Evolutionary conservation across 768 basidiomycete species (phyloP), one percentile per base, ranked within the genome.

Genomic region (Tulasnella sp.): DNA sequence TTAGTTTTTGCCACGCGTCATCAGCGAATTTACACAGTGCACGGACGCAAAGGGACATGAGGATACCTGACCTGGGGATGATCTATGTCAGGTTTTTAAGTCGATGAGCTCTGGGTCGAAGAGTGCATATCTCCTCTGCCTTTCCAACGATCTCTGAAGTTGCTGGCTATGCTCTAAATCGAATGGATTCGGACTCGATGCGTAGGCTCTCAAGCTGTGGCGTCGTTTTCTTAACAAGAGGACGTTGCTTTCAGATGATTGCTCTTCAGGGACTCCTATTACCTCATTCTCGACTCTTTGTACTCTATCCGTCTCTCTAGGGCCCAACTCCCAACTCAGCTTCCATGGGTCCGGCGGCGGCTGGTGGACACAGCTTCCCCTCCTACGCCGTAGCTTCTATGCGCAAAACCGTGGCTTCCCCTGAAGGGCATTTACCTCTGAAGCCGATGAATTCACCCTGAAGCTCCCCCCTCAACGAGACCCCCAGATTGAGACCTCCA

Each of bases 21-120:
- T 34, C 62, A 68, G 62, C 62, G 62, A 68, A 68, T 68, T 68
- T 68, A 68, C 62, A 68, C 62, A 68, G 62, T 68, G 62, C 62
- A 68, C 62, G 62, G 62, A 68, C 62, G 27, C 62, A 34, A 68
- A 68, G 62, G 62, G 62, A 68, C 62, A 68, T 68, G 62, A 27
- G 62, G 62, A 68, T 68, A 27, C 62, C 62, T 68, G 62, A 68
- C 62, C 62, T 68, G 62, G 62, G n/a, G 27, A 27, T 68, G 31
- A n/a, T 68, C 62, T 68, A 68, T 68, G 62, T 27, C 62, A 68
- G 44, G 62, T 19, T 68, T 34, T 68, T 68, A 68, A 68, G 62
- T 68, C 62, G 62, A 68, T 27, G 62, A 18, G 34, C 62, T 68
- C 27, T 68, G 34, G 31, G 10, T 68, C 36, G 62, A 10, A 31